Base-by-base conservation (phyloP, 441 rosid genomes). In the Pelargonium myrrhifolium region DNA sequence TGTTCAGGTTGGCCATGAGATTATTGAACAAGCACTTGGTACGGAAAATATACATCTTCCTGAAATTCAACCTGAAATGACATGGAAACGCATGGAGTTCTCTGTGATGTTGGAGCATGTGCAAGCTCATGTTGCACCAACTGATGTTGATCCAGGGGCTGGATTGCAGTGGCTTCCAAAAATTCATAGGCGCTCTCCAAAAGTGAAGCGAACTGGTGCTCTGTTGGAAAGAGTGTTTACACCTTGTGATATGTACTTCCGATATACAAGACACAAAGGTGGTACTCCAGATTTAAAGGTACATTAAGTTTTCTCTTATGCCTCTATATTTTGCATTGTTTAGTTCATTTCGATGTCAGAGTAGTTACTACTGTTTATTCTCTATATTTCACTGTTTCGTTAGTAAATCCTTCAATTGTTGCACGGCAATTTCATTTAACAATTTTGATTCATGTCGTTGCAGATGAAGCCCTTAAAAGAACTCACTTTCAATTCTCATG, bases 61-160 rank as follows among this genome's bases (percentile, higher is more conserved):
- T 75, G 99, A 94, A 74, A 74, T 47, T 80, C 85, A 82, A 65
- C 96, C 96, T 71, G 93, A 92, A 81, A 85, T 94, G 97, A 85
- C 89, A 10, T 89, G 93, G 93, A 94, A 85, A 72, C 90, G 86
- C 68, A 92, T 74, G 87, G 97, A 94, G 77, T 82, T 87, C 61
- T 94, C 99, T 61, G 97, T 92, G 73, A 94, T 94, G 98, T 75
- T 94, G 88, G 94, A 89, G 85, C 90, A 81, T 76, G 99, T 94
- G 70, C 99, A 94, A 82, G 99, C 98, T 79, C 99, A 94, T 78
- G 99, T 94, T 75, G 98, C 99, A 72, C 99, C 98, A 3, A 94
- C 99, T 72, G 99, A 94, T 81, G 99, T 94, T 49, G 98, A 94
- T 80, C 99, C 97, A 40, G 98, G 98, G 69, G 99, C 99, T 61